Evolutionary conservation across 2,329 filamentous ascomycete genomes (phyloP), one percentile per base, ranked within the genome.

Genomic region (Ampelomyces quisqualis): DNA sequence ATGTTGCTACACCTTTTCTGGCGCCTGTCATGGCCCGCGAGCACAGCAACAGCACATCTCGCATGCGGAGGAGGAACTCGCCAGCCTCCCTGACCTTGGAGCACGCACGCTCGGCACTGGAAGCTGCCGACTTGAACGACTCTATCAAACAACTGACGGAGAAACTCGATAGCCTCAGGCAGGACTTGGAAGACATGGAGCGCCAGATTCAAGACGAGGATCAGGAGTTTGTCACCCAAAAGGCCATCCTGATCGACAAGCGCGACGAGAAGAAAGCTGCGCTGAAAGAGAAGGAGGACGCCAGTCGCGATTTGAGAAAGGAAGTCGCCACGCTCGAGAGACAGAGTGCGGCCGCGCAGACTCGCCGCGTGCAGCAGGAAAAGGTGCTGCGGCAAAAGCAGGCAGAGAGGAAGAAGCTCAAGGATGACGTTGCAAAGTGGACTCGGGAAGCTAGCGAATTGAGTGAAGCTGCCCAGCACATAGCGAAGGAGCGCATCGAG

Each of bases 231-330:
- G 57, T 69, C 33, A 62, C 62, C 1, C 62, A 67, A 20, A 75
- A 73, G 45, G 65, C 66, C 1, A 66, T 71, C 8, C 53, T 95
- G 21, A 81, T 84, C 39, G 82, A 82, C 43, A 88, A 95, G 57
- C 85, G 88, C 45, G 88, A 94, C 52, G 79, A 85, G 35, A 82
- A 95, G 64, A 84, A 80, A 57, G 84, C 85, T 47, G 78, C 84
- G 14, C 76, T 93, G 38, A 93, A 88, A 64, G 88, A 95, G 60
- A 95, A 94, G 66, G 91, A 97, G 51, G 89, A 94, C 58, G 86
- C 84, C 35, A 96, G 89, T 34, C 84, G 88, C 30, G 89, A 90
- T 60, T 71, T 96, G 38, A 88, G 86, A 59, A 85, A 85, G 48
- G 85, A 91, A 61, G 84, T 94, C 38, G 84, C 88, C 37, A 81